Conservation (phyloP, 2,329 filamentous ascomycete species). For the Pezicula neosporulosa region DNA sequence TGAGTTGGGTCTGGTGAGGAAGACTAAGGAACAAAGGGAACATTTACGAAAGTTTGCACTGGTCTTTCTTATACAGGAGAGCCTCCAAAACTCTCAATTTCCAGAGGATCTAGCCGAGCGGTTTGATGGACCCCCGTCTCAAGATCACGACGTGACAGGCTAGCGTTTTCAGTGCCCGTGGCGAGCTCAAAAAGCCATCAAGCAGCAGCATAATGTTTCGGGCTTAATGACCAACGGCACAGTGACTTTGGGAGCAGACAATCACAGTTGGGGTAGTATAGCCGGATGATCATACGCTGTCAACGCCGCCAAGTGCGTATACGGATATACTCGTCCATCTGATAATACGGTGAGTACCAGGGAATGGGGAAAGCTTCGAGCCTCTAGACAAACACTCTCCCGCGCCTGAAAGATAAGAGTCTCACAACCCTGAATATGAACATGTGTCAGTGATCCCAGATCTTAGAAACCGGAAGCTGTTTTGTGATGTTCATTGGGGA, state of each 20-base stretch:
- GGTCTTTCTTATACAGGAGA: slow-evolving; percentile 16
- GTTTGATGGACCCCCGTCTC: slow-evolving; percentile 22
- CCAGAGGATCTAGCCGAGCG: slow-evolving; percentile 7
- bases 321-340: slow-evolving; percentile 11
- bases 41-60: background rate
- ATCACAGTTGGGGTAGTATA: slow-evolving; percentile 7
- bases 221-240: slow-evolving; percentile 6
- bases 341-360: slow-evolving; percentile 8
- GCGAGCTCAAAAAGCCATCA: slow-evolving; percentile 8
- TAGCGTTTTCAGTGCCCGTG: slow-evolving; percentile 24
- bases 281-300: slow-evolving; percentile 19
- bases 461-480: slow-evolving; percentile 10
- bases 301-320: background rate
- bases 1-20: slow-evolving; percentile 22
- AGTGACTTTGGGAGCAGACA: background rate
- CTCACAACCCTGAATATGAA: slow-evolving; percentile 13
- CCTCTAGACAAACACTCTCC: slow-evolving; percentile 1
- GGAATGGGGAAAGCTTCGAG: slow-evolving; percentile 6
- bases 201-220: slow-evolving; percentile 19
- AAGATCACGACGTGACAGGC: slow-evolving; percentile 21
- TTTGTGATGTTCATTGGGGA: slow-evolving; percentile 18
- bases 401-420: slow-evolving; percentile 7
- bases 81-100: slow-evolving; percentile 3
- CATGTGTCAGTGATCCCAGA: slow-evolving; percentile 4
- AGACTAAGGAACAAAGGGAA: slow-evolving; percentile 21